Percentiles rank a stretch among this genome's conserved stretches.
Evolutionary conservation across 129 eudicot genomes (phyloP).

Genomic region (Centrapalus pauciflorus): DNA sequence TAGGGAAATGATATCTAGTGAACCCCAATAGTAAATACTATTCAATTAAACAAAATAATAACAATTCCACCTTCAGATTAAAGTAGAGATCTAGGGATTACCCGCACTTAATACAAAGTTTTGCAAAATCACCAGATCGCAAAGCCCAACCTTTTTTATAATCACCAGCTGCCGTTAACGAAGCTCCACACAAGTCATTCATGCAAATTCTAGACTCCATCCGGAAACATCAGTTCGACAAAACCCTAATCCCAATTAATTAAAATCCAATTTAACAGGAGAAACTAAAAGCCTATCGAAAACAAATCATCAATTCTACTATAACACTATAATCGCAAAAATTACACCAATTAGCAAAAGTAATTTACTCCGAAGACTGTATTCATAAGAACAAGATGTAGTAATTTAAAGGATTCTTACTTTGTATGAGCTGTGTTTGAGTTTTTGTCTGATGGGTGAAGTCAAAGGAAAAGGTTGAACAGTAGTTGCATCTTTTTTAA

Average conservation of each 20-base stretch:
- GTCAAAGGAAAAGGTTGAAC: slow-evolving; percentile 1
- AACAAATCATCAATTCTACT: slow-evolving; percentile 6
- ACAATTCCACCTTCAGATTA: background rate
- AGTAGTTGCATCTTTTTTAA: background rate
- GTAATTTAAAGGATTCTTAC: background rate
- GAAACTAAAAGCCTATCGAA: slow-evolving; percentile 2
- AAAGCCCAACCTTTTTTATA: slow-evolving; percentile 78
- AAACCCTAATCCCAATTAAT: slow-evolving; percentile 30
- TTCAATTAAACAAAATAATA: background rate
- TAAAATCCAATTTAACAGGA: slow-evolving; percentile 19
- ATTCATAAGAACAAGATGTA: background rate
- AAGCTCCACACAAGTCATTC: slow-evolving; percentile 68
- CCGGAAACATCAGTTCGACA: slow-evolving; percentile 10
- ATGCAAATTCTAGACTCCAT: slow-evolving; percentile 47
- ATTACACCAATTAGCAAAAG: background rate
- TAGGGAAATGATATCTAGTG: slow-evolving; percentile 4
- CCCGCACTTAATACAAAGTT: slow-evolving; percentile 86
- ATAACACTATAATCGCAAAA: background rate
- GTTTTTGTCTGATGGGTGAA: background rate
- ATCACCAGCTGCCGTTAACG: slow-evolving; percentile 25
- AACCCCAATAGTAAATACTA: background rate
- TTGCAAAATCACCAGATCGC: slow-evolving; percentile 78
- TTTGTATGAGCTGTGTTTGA: background rate
- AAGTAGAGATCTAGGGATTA: slow-evolving; percentile 27
- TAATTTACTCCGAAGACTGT: background rate